phyloP scores from a whole-genome alignment of 169 alveolate species.

The Cryptosporidium parvum region DNA sequence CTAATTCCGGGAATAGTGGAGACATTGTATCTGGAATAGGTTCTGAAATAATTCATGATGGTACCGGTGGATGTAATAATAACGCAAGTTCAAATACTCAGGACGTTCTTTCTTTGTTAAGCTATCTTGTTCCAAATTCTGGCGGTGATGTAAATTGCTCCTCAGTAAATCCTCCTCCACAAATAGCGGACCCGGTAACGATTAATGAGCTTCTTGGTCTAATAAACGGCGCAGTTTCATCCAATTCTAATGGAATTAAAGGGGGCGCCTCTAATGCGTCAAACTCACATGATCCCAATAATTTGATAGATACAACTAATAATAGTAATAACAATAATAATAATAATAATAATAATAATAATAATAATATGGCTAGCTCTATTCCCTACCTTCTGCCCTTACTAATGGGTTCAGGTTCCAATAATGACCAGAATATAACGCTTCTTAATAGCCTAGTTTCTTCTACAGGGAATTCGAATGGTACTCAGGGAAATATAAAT shows the following conservation, averaged over 20 bases:
- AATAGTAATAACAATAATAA: not conserved
- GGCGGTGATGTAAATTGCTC: constrained; percentile 53
- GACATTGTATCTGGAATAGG: constrained; percentile 50
- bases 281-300: constrained; percentile 24
- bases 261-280: constrained; percentile 27
- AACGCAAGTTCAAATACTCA: constrained; percentile 39
- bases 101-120: constrained; percentile 61
- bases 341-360: not conserved
- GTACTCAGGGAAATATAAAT: constrained; percentile 41
- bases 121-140: constrained; percentile 74
- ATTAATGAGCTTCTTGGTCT: constrained; percentile 69
- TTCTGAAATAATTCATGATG: constrained; percentile 49
- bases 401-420: constrained; percentile 71
- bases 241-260: constrained; percentile 60
- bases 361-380: constrained; percentile 30
- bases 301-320: constrained; percentile 29
- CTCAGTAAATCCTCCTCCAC: constrained; percentile 60
- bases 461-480: constrained; percentile 44
- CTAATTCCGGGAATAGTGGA: constrained; percentile 68
- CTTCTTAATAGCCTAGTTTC: constrained; percentile 68
- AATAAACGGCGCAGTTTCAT: constrained; percentile 74
- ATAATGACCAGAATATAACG: constrained; percentile 67
- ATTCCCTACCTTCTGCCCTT: constrained; percentile 61
- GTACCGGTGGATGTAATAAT: constrained; percentile 46
- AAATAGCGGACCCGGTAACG: constrained; percentile 75